Percentiles rank a stretch among this genome's conserved stretches.
Evolutionary conservation across 257 asterid genomes (phyloP).

Genomic region (Haberlea rhodopensis): DNA sequence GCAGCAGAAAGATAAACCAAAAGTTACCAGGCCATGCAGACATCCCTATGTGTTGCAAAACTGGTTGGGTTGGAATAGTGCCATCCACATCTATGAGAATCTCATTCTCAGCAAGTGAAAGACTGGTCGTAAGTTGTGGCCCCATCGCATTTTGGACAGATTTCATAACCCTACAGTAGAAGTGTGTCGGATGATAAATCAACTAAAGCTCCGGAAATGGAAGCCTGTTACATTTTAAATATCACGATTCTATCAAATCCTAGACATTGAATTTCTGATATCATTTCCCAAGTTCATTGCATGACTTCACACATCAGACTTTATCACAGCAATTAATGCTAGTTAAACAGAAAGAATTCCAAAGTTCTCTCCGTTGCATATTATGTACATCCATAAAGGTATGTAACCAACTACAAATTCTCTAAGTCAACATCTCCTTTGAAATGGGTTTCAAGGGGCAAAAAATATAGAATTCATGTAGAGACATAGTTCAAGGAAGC

Average conservation of each 20-base stretch:
- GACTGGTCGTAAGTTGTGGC: constrained; percentile 57
- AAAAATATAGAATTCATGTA: constrained; percentile 12
- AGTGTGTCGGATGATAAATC: constrained; percentile 22
- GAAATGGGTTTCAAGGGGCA: background rate
- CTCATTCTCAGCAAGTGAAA: constrained; percentile 80
- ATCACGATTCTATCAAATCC: constrained; percentile 20
- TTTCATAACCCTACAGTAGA: constrained; percentile 62
- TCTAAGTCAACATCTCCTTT: constrained; percentile 20
- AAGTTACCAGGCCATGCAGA: constrained; percentile 93
- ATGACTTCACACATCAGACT: constrained; percentile 9
- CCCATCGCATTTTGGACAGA: constrained; percentile 58
- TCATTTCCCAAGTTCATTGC: background rate
- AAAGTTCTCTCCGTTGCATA: constrained; percentile 4
- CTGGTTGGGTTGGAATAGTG: constrained; percentile 80
- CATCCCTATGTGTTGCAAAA: constrained; percentile 84
- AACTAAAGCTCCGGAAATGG: constrained; percentile 11
- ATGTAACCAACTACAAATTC: constrained; percentile 11
- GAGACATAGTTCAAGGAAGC: constrained; percentile 32
- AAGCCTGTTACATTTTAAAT: constrained; percentile 13
- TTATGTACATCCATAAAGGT: constrained; percentile 10
- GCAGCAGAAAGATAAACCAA: constrained; percentile 26
- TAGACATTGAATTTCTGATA: constrained; percentile 14
- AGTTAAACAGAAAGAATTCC: constrained; percentile 8
- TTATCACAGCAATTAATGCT: background rate
- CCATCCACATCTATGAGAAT: constrained; percentile 74